phyloP scores from a whole-genome alignment of 1,284 basidiomycete species.

The Mycosarcoma mackinlayi region DNA sequence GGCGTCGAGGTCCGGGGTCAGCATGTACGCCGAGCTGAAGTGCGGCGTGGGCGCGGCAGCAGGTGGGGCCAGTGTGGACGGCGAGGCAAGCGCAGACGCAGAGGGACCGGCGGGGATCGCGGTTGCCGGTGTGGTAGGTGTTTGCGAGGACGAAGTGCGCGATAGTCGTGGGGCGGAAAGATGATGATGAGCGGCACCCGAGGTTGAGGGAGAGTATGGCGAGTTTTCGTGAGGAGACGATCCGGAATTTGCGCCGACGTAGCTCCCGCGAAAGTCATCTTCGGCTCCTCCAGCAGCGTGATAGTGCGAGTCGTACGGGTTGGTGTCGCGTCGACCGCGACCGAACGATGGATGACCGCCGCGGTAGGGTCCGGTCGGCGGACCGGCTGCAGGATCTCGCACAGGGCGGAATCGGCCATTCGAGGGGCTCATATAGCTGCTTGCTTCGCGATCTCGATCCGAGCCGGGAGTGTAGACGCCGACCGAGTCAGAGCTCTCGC shows the following conservation, averaged over 20 bases:
- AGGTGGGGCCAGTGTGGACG: constrained; percentile 10
- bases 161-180: constrained; percentile 23
- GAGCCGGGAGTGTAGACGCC: constrained; percentile 28
- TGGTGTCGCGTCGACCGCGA: constrained; percentile 25
- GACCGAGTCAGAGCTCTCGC: constrained; percentile 10
- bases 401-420: constrained; percentile 8
- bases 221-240: constrained; percentile 35
- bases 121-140: constrained; percentile 10
- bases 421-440: constrained; percentile 24
- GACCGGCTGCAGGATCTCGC: constrained; percentile 17
- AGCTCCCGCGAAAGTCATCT: constrained; percentile 6
- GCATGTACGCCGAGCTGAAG: constrained; percentile 19
- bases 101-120: constrained; percentile 12
- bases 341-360: constrained; percentile 31
- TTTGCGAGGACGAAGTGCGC: constrained; percentile 38
- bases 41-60: not conserved
- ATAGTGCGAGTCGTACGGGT: constrained; percentile 22
- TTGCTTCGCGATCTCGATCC: constrained; percentile 25
- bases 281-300: constrained; percentile 4
- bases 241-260: constrained; percentile 8
- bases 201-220: constrained; percentile 29
- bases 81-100: constrained; percentile 4
- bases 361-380: constrained; percentile 16
- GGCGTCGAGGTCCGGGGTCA: constrained; percentile 35
- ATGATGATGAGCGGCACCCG: constrained; percentile 2